phyloP scores from a whole-genome alignment of 2,329 filamentous ascomycete genomes.

The Zarea fungicola region DNA sequence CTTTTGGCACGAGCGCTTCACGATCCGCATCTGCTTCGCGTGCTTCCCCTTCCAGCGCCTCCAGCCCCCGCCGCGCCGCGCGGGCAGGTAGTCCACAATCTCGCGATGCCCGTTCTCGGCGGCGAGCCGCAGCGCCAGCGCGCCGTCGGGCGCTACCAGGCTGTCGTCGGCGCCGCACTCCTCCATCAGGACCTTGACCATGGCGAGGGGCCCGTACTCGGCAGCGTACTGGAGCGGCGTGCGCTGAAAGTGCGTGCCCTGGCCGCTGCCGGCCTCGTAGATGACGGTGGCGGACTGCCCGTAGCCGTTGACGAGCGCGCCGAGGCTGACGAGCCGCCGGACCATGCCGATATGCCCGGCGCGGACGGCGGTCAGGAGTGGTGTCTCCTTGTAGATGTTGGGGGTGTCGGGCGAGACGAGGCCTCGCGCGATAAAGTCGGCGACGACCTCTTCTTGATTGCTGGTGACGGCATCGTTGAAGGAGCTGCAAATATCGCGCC shows the following conservation, averaged over 20 bases:
- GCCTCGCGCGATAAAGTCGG: constrained; percentile 26
- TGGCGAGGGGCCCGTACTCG: constrained; percentile 31
- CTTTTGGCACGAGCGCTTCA: constrained; percentile 19
- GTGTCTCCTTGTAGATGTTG: constrained; percentile 24
- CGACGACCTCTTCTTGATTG: constrained; percentile 24
- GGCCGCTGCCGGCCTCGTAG: constrained; percentile 18
- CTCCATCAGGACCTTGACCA: constrained; percentile 37
- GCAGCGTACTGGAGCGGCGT: constrained; percentile 43
- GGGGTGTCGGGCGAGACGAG: constrained; percentile 35
- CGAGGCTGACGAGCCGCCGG: constrained; percentile 28
- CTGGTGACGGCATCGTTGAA: constrained; percentile 26
- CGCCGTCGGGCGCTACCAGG: constrained; percentile 39
- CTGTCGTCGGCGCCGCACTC: constrained; percentile 37
- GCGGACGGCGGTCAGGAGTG: constrained; percentile 32
- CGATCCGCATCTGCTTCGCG: constrained; percentile 22
- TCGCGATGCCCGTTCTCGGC: constrained; percentile 36
- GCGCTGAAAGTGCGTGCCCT: constrained; percentile 19
- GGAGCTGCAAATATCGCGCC: constrained; percentile 24
- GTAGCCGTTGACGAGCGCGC: constrained; percentile 29
- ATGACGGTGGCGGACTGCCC: constrained; percentile 13
- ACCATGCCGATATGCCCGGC: constrained; percentile 27
- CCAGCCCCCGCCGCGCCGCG: constrained; percentile 33
- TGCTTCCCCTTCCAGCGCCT: constrained; percentile 31
- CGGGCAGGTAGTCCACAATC: constrained; percentile 38
- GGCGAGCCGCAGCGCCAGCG: constrained; percentile 41